Base-by-base conservation (phyloP, 208 protist species). In the Acanthamoeba healyi region DNA sequence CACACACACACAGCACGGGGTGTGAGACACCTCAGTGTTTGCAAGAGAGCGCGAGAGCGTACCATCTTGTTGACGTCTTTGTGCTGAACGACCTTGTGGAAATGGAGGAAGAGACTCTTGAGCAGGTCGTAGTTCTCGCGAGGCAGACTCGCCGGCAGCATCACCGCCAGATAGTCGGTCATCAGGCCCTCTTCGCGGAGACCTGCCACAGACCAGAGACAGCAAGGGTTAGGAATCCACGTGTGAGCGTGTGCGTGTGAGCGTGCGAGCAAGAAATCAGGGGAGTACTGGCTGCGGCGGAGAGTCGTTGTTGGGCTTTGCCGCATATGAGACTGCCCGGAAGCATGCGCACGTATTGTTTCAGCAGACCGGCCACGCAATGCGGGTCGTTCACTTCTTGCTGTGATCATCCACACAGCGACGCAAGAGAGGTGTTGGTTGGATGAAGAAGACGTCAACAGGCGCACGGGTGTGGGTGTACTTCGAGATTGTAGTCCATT, bases 351-450 rank as follows among this genome's bases (percentile, higher is more conserved):
- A 94, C 40, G 46, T 94, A 94, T 22, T 70, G 67, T 40, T 94
- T 94, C 17, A 94, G 89, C 9, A 94, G 58, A 17, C 89, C 89
- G 17, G 89, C 89, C n/a, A 94, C 89, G 36, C 89, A 94, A 40
- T 94, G 63, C 10, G 89, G 89, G 29, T 94, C 89, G 24, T 92
- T 67, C 10, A 92, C 38, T 15, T 92, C 86, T 72, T 92, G 38
- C 40, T 86, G 22, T 40, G n/a, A n/a, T 51, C 19, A 22, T 26
- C 19, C 34, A 12, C 70, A 15, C 40, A 10, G 10, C 40, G 14
- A 32, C 61, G 61, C 29, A 36, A 38, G 22, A 5, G 17, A 61
- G 22, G 54, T 10, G 58, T 10, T 26, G n/a, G 26, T 24, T 24
- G 3, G 12, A 10, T 9, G 58, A 38, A 36, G 36, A 9, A n/a